These are phyloP conservation scores for Arachis stenosperma DNA, from an alignment of 306 rosid species.

Conservation along the genomic window DNA sequence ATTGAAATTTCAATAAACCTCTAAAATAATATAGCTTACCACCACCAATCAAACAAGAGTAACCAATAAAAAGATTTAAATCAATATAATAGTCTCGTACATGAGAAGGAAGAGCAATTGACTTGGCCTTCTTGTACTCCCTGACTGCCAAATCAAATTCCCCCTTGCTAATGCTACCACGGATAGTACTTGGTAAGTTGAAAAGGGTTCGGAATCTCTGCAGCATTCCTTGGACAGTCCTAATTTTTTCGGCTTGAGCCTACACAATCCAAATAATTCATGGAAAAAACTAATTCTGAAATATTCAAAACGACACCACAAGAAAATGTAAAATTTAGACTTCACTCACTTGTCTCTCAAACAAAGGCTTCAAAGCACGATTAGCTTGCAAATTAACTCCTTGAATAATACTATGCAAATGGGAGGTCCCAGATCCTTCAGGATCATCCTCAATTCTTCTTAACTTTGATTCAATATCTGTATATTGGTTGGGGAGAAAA, in stretches of 20 bases:
- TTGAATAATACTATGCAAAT: slow-evolving; percentile 79
- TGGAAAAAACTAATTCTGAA: slow-evolving; percentile 29
- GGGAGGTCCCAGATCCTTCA: slow-evolving; percentile 96
- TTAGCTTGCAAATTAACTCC: slow-evolving; percentile 88
- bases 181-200: slow-evolving; percentile 95
- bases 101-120: slow-evolving; percentile 94
- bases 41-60: slow-evolving; percentile 32
- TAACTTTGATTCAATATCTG: slow-evolving; percentile 96
- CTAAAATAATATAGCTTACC: slow-evolving; percentile 27
- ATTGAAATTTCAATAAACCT: slow-evolving; percentile 34
- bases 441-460: slow-evolving; percentile 96
- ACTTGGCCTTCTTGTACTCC: slow-evolving; percentile 99
- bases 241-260: slow-evolving; percentile 99
- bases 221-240: slow-evolving; percentile 98
- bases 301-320: slow-evolving; percentile 42
- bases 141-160: slow-evolving; percentile 97
- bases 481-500: not conserved
- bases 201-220: slow-evolving; percentile 96
- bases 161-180: slow-evolving; percentile 95
- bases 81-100: slow-evolving; percentile 52
- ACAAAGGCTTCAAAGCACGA: slow-evolving; percentile 89
- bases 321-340: slow-evolving; percentile 38
- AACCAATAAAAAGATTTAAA: slow-evolving; percentile 30
- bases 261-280: slow-evolving; percentile 45
- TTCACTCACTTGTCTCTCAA: slow-evolving; percentile 91